phyloP scores from a whole-genome alignment of 768 basidiomycete genomes.

The Leccinum subgranulosum region DNA sequence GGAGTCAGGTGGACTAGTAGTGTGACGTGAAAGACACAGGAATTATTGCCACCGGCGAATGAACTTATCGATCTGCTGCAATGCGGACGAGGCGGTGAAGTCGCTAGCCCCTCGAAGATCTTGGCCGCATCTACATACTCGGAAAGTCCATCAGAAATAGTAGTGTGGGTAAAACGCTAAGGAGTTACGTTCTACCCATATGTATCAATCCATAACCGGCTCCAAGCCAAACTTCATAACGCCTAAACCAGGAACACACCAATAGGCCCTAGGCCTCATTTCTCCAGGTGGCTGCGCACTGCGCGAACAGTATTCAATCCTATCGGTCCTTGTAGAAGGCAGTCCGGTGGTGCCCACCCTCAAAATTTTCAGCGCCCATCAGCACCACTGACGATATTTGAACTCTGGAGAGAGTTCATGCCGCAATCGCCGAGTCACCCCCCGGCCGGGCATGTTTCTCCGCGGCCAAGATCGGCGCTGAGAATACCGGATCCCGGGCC shows the following conservation, averaged over 20 bases:
- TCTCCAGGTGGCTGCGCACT: not conserved
- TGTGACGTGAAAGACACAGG: not conserved
- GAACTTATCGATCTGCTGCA: not conserved
- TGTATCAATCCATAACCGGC: too few relatives aligned
- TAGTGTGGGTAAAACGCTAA: not conserved
- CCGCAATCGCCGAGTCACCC: not conserved
- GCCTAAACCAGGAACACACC: not conserved
- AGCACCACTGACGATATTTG: not conserved
- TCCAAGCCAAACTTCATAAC: not conserved
- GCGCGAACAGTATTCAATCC: not conserved
- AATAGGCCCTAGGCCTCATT: not conserved
- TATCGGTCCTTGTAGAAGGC: not conserved
- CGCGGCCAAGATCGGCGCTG: not conserved
- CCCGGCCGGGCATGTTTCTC: not conserved
- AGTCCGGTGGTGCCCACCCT: not conserved
- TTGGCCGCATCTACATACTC: not conserved
- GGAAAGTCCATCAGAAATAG: not conserved
- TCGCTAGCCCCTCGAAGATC: not conserved
- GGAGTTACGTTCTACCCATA: not conserved
- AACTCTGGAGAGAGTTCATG: not conserved
- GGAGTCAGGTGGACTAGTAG: not conserved
- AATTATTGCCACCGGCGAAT: not conserved
- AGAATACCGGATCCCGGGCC: not conserved
- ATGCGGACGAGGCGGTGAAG: slow-evolving; percentile 15
- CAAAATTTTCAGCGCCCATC: not conserved